These are phyloP conservation scores for Volvox reticuliferus DNA, from an alignment of 139 green algal genomes.

Conservation along the genomic window DNA sequence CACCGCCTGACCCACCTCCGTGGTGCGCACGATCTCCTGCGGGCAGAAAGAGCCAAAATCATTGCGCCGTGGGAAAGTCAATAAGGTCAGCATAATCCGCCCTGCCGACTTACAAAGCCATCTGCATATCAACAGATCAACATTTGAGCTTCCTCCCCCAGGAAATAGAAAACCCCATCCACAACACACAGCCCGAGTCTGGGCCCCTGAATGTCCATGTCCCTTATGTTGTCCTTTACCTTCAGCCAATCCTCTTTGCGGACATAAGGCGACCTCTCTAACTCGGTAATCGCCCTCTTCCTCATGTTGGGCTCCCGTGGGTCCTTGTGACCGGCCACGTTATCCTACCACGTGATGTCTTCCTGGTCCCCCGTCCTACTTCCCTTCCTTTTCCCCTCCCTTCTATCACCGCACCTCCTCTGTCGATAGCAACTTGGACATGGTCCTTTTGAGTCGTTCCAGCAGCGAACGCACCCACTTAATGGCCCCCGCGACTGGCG, in stretches of 20 bases:
- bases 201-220: no score
- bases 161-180: no score
- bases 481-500: conserved; percentile 89
- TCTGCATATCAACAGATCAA: neutral
- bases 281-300: no score
- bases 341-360: no score
- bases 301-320: no score
- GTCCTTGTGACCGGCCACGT: no score
- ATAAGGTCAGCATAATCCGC: no score
- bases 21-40: conserved; percentile 52
- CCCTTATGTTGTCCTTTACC: no score
- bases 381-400: neutral
- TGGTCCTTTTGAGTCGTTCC: conserved; percentile 85
- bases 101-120: no score
- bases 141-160: neutral
- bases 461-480: conserved; percentile 90
- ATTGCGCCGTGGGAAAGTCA: neutral
- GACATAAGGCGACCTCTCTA: no score
- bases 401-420: conserved; percentile 56
- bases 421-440: conserved; percentile 78
- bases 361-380: neutral
- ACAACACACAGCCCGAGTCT: no score
- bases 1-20: conserved; percentile 60
- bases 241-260: no score
- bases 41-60: neutral